Evolutionary conservation across 2,329 filamentous ascomycete genomes (phyloP).

Genomic region (Trichoderma guizhouense): DNA sequence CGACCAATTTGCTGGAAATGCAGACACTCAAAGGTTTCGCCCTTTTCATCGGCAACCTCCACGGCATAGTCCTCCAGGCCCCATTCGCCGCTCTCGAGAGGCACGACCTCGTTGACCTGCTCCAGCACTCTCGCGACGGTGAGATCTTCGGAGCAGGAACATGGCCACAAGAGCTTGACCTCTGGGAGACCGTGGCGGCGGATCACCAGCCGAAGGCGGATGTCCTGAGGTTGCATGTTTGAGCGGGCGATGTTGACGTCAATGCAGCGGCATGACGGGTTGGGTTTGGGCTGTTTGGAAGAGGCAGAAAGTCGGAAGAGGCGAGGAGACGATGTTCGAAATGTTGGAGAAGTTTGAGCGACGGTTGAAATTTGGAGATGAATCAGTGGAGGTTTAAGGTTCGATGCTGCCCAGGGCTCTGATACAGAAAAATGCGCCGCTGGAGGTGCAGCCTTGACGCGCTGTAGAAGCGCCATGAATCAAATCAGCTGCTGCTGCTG

Average conservation of each 20-base stretch:
- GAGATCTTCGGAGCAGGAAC: conserved; percentile 53
- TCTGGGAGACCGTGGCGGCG: conserved; percentile 71
- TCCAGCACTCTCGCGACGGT: conserved; percentile 76
- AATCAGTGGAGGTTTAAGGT: background rate
- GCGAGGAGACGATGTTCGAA: background rate
- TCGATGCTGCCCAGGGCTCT: background rate
- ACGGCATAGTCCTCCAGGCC: conserved; percentile 87
- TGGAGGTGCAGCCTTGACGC: background rate
- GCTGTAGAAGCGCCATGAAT: background rate
- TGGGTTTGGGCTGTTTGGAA: background rate
- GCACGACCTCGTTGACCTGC: conserved; percentile 74
- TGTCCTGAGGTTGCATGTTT: conserved; percentile 26
- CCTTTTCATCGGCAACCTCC: conserved; percentile 57
- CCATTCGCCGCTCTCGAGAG: conserved; percentile 78
- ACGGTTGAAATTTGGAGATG: background rate
- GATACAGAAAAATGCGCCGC: background rate
- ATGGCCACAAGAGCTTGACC: conserved; percentile 68
- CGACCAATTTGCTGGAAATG: conserved; percentile 73
- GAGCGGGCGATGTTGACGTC: background rate
- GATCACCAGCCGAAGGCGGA: conserved; percentile 73
- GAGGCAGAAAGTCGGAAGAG: background rate
- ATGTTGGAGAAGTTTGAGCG: too few species aligned
- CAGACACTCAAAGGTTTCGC: conserved; percentile 75
- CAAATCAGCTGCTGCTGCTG: background rate
- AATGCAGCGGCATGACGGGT: conserved; percentile 1